phyloP scores from a whole-genome alignment of 2,329 filamentous ascomycete species.

The Cladophialophora immunda region DNA sequence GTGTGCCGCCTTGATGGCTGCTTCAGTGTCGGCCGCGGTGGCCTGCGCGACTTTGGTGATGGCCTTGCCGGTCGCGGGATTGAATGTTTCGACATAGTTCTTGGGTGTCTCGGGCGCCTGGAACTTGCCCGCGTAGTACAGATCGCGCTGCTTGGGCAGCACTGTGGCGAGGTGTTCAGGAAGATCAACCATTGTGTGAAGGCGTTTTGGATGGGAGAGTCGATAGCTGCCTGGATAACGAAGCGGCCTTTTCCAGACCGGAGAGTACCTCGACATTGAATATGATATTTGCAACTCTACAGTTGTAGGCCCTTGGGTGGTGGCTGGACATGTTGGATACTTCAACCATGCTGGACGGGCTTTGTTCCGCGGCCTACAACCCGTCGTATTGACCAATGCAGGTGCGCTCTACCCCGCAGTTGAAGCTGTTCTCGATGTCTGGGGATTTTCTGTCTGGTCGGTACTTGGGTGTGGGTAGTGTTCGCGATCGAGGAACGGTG shows the following conservation, averaged over 20 bases:
- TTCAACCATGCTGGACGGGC: background rate
- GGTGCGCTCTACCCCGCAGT: background rate
- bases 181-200: background rate
- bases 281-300: background rate
- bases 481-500: background rate
- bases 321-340: background rate
- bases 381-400: background rate
- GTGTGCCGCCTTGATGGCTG: conserved; percentile 39
- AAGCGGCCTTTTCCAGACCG: background rate
- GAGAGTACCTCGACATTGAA: background rate
- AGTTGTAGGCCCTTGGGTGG: background rate
- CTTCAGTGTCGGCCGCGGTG: conserved; percentile 35
- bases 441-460: background rate
- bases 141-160: background rate
- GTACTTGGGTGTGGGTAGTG: background rate
- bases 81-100: conserved; percentile 36
- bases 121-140: background rate
- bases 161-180: background rate
- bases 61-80: conserved; percentile 39
- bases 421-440: background rate
- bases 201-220: background rate
- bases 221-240: background rate
- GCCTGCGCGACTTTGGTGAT: conserved; percentile 39
- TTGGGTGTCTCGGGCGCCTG: background rate
- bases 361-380: background rate